Conservation (phyloP, 2,329 filamentous ascomycete genomes). For the Fusarium nematophilum region DNA sequence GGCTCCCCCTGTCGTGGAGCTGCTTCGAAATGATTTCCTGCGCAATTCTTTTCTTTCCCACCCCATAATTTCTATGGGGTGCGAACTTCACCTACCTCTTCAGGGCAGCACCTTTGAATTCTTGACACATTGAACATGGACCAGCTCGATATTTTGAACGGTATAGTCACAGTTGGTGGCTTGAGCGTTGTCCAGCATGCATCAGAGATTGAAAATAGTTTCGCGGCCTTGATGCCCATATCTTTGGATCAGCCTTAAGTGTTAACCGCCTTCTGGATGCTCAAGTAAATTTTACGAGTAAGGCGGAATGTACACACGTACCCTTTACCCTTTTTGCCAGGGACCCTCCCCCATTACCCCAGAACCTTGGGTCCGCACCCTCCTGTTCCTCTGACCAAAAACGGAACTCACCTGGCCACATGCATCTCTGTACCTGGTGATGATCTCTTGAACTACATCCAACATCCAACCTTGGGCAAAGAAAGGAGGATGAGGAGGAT, state of each 20-base stretch:
- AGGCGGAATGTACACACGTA: too few relatives aligned
- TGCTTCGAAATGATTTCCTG: constrained; percentile 12
- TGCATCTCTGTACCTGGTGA: constrained; percentile 27
- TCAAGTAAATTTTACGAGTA: not conserved
- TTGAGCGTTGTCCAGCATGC: too few relatives aligned
- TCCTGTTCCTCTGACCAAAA: constrained; percentile 8
- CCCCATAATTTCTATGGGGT: not conserved
- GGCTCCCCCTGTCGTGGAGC: constrained; percentile 11
- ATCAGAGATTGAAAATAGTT: not conserved
- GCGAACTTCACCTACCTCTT: not conserved
- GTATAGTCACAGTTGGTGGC: too few relatives aligned
- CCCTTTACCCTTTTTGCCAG: constrained; percentile 14
- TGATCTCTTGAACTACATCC: constrained; percentile 23
- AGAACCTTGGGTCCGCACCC: constrained; percentile 25
- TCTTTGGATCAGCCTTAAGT: not conserved
- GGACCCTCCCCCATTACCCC: constrained; percentile 25
- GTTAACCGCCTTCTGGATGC: not conserved
- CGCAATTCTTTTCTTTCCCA: not conserved
- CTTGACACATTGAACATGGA: too few relatives aligned
- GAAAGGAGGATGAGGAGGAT: too few relatives aligned
- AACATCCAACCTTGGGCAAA: constrained; percentile 19
- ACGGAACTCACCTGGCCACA: too few relatives aligned
- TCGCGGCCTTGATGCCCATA: not conserved
- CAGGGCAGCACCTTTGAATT: too few relatives aligned
- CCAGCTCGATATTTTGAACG: too few relatives aligned